These are phyloP conservation scores for Xerocomus potaroensis DNA, from an alignment of 768 basidiomycete genomes.

Conservation along the genomic window DNA sequence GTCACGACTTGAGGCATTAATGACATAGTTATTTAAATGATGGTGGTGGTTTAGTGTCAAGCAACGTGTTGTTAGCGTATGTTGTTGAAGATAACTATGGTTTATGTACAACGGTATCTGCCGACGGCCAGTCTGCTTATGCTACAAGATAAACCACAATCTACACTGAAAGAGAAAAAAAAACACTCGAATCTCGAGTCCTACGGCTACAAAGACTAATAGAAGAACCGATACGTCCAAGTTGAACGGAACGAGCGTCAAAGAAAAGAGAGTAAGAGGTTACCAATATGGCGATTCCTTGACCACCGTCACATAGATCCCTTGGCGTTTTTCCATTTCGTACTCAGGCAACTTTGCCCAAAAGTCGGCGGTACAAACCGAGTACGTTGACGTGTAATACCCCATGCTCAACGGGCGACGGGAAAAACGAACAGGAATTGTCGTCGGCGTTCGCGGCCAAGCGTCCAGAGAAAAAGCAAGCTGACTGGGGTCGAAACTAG, in stretches of 20 bases:
- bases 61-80: not conserved
- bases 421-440: slow-evolving; percentile 8
- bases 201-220: slow-evolving; percentile 22
- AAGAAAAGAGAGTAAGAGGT: not conserved
- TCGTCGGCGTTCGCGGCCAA: slow-evolving; percentile 24
- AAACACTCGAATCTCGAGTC: not conserved
- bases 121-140: slow-evolving; percentile 4
- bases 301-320: slow-evolving; percentile 43
- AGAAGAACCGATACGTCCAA: not conserved
- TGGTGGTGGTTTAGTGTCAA: slow-evolving; percentile 12
- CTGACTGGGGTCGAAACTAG: slow-evolving; percentile 23
- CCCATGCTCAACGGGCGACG: slow-evolving; percentile 8
- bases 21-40: slow-evolving; percentile 1
- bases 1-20: not conserved
- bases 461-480: slow-evolving; percentile 5
- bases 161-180: not conserved
- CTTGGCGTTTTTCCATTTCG: slow-evolving; percentile 15
- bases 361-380: not conserved
- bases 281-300: slow-evolving; percentile 30
- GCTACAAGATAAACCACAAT: slow-evolving; percentile 10
- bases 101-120: slow-evolving; percentile 4
- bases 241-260: not conserved
- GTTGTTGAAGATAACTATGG: slow-evolving; percentile 2
- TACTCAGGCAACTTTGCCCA: not conserved
- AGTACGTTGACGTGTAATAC: too few species aligned